Percentiles rank a stretch among this genome's conserved stretches.
phyloP scores from a whole-genome alignment of 371 early-diverging fungal species.

The Mucor saturninus region DNA sequence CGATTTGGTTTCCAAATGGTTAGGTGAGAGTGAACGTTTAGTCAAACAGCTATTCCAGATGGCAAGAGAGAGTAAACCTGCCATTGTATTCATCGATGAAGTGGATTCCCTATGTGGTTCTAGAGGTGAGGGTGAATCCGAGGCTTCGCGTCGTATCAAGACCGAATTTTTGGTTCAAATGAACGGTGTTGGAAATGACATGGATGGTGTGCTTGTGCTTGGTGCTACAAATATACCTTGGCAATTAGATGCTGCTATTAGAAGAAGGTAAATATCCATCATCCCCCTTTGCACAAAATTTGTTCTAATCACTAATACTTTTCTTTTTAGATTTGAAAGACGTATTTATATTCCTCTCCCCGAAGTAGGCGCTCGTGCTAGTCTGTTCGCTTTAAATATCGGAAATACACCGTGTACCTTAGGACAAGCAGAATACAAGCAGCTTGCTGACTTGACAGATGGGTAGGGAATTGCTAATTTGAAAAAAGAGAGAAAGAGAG shows the following conservation, averaged over 20 bases:
- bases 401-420: constrained; percentile 89
- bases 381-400: constrained; percentile 90
- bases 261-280: constrained; percentile 52
- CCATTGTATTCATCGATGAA: constrained; percentile 98
- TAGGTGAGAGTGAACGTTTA: constrained; percentile 96
- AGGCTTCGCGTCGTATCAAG: constrained; percentile 90
- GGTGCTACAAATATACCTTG: constrained; percentile 98
- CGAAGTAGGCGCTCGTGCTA: constrained; percentile 82
- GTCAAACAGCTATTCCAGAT: constrained; percentile 93
- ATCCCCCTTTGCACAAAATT: too few species aligned
- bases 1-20: constrained; percentile 96
- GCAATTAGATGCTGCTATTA: constrained; percentile 93
- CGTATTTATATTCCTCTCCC: constrained; percentile 97
- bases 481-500: neutral
- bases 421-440: constrained; percentile 69
- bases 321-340: constrained; percentile 79
- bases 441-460: constrained; percentile 81
- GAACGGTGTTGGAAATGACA: constrained; percentile 97
- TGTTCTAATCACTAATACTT: too few species aligned
- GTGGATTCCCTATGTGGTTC: constrained; percentile 94
- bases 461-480: constrained; percentile 57
- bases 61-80: constrained; percentile 91
- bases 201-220: constrained; percentile 89
- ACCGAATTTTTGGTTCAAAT: constrained; percentile 97
- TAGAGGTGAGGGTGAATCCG: constrained; percentile 95